phyloP scores from a whole-genome alignment of 2,329 filamentous ascomycete species.

The Aspergillus glaucus region DNA sequence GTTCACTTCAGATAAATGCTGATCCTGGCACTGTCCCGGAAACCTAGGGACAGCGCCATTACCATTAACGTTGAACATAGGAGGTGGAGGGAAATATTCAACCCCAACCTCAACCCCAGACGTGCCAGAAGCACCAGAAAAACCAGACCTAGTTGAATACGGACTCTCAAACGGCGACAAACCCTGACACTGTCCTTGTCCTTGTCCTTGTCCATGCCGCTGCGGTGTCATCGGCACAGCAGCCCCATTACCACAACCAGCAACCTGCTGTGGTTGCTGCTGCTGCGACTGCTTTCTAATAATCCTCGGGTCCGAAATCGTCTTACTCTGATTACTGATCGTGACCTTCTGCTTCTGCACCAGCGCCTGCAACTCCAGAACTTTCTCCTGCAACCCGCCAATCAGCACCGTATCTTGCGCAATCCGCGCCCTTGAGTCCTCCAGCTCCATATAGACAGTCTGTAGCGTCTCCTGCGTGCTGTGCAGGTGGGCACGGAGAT shows the following conservation, averaged over 20 bases:
- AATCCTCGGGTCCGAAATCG: slow-evolving; percentile 19
- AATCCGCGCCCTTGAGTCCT: slow-evolving; percentile 3
- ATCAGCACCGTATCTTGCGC: slow-evolving; percentile 6
- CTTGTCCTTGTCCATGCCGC: slow-evolving; percentile 2
- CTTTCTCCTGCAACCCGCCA: slow-evolving; percentile 5
- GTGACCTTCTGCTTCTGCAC: slow-evolving; percentile 17
- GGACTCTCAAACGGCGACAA: slow-evolving; percentile 6
- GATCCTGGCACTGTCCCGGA: neutral
- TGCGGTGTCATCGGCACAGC: slow-evolving; percentile 9
- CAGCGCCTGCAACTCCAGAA: slow-evolving; percentile 13
- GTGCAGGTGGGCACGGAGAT: neutral
- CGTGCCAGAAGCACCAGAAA: slow-evolving; percentile 10
- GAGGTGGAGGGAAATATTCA: slow-evolving; percentile 6
- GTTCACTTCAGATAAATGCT: neutral
- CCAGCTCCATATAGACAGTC: slow-evolving; percentile 6
- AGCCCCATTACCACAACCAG: slow-evolving; percentile 1
- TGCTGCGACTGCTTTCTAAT: slow-evolving; percentile 3
- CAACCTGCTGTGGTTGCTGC: neutral
- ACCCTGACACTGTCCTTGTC: neutral
- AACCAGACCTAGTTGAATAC: neutral
- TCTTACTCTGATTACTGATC: slow-evolving; percentile 21
- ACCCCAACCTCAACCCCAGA: neutral
- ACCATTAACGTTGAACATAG: neutral
- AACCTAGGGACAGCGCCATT: neutral
- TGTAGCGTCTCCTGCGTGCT: slow-evolving; percentile 3